Percentiles rank a stretch among this genome's conserved stretches.
These are phyloP conservation scores for Aspergillus uvarum DNA, from an alignment of 2,329 filamentous ascomycete species.

Conservation along the genomic window DNA sequence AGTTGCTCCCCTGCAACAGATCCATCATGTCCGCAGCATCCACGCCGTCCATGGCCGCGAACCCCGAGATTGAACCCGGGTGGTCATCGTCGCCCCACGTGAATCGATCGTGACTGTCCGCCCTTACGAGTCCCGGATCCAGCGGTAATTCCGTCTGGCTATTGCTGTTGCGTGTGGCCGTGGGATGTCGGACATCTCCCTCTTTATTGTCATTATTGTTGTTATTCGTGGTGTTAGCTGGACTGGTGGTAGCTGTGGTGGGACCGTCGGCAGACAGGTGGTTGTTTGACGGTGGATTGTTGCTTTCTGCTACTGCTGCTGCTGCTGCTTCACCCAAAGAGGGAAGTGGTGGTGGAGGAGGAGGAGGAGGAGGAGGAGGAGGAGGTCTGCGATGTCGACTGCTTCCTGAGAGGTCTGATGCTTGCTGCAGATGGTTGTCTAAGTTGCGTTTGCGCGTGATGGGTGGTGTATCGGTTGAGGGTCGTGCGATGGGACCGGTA, in stretches of 20 bases:
- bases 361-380: not conserved
- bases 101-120: not conserved
- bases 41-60: conserved; percentile 16
- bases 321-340: too few species aligned
- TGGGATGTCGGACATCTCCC: too few species aligned
- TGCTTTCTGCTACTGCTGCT: too few species aligned
- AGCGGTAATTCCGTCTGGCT: not conserved
- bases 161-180: not conserved
- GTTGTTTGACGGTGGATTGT: not conserved
- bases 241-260: not conserved
- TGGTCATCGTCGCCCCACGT: not conserved
- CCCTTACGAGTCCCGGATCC: not conserved
- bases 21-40: conserved; percentile 35
- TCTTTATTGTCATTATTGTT: too few species aligned
- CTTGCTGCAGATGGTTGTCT: not conserved
- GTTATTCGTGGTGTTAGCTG: not conserved
- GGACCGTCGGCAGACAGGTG: not conserved
- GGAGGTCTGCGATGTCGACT: not conserved
- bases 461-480: not conserved
- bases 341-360: not conserved
- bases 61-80: not conserved
- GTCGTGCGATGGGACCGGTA: not conserved
- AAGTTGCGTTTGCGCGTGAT: not conserved
- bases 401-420: too few species aligned
- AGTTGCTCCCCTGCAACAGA: conserved; percentile 33